phyloP scores from a whole-genome alignment of 805 yeast species.

The Lipomyces lipofer region DNA sequence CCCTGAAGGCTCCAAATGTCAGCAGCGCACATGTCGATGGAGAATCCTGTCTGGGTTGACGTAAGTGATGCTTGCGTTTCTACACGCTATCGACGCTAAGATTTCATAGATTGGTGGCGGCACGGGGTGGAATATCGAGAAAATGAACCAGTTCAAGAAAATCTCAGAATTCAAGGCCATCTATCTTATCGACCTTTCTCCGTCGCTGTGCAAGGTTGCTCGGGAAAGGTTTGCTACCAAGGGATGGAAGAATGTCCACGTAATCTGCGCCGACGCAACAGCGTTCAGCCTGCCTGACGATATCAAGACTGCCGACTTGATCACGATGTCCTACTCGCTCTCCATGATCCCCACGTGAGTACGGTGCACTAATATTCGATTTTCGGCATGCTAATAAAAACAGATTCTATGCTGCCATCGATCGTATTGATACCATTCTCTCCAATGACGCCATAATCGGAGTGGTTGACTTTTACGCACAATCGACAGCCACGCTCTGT shows the following conservation, averaged over 20 bases:
- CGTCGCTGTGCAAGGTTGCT: constrained; percentile 75
- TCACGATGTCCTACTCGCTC: constrained; percentile 76
- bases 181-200: constrained; percentile 73
- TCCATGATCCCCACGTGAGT: constrained; percentile 80
- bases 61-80: no score
- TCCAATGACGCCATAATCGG: constrained; percentile 61
- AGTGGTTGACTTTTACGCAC: constrained; percentile 80
- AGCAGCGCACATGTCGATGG: constrained; percentile 14
- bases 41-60: constrained; percentile 67
- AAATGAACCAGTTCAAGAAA: constrained; percentile 52
- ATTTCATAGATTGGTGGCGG: constrained; percentile 76
- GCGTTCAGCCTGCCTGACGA: constrained; percentile 55
- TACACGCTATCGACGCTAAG: no score
- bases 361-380: no score
- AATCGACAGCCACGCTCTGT: constrained; percentile 59
- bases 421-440: constrained; percentile 58
- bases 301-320: constrained; percentile 55
- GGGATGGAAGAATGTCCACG: constrained; percentile 61
- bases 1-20: constrained; percentile 18
- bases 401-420: constrained; percentile 62
- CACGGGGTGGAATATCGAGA: constrained; percentile 78
- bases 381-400: not conserved
- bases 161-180: constrained; percentile 63
- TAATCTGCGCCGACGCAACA: constrained; percentile 73
- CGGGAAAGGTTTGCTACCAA: constrained; percentile 51